These are phyloP conservation scores for Corylus heterophylla DNA, from an alignment of 306 rosid species.

Conservation along the genomic window DNA sequence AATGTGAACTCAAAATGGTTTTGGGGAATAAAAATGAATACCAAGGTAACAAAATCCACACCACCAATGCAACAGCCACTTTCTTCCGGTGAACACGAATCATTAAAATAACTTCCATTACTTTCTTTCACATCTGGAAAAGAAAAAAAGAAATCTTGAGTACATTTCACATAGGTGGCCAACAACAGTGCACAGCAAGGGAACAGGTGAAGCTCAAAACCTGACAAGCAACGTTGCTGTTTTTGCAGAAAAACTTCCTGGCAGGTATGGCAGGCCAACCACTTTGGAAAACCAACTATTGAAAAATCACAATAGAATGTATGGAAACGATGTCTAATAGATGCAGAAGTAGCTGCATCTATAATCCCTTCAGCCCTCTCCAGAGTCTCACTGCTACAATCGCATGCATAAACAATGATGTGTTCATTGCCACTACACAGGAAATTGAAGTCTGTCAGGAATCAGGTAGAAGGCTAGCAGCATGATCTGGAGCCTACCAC, in stretches of 20 bases:
- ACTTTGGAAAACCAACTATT: slow-evolving; percentile 51
- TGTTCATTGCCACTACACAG: slow-evolving; percentile 64
- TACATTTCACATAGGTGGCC: slow-evolving; percentile 1
- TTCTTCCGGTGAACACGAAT: slow-evolving; percentile 32
- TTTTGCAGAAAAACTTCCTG: slow-evolving; percentile 30
- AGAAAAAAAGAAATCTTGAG: slow-evolving; percentile 22
- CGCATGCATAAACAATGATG: slow-evolving; percentile 75
- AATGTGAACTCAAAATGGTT: slow-evolving; percentile 19
- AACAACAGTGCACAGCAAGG: slow-evolving; percentile 9
- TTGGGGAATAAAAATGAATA: slow-evolving; percentile 33
- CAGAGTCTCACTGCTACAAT: slow-evolving; percentile 73
- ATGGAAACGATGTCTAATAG: slow-evolving; percentile 47
- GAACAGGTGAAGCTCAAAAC: slow-evolving; percentile 39
- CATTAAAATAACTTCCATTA: slow-evolving; percentile 16
- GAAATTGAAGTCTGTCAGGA: slow-evolving; percentile 24
- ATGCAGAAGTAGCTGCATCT: slow-evolving; percentile 26
- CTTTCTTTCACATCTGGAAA: slow-evolving; percentile 44
- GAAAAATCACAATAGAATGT: slow-evolving; percentile 81
- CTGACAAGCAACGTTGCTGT: slow-evolving; percentile 38
- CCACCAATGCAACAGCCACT: slow-evolving; percentile 68
- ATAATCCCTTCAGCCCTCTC: slow-evolving; percentile 65
- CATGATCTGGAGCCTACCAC: slow-evolving; percentile 5
- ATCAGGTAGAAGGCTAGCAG: background rate
- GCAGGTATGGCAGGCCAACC: slow-evolving; percentile 73
- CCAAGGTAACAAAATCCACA: slow-evolving; percentile 84